phyloP scores from a whole-genome alignment of 768 basidiomycete species.

The Naganishia vishniacii region DNA sequence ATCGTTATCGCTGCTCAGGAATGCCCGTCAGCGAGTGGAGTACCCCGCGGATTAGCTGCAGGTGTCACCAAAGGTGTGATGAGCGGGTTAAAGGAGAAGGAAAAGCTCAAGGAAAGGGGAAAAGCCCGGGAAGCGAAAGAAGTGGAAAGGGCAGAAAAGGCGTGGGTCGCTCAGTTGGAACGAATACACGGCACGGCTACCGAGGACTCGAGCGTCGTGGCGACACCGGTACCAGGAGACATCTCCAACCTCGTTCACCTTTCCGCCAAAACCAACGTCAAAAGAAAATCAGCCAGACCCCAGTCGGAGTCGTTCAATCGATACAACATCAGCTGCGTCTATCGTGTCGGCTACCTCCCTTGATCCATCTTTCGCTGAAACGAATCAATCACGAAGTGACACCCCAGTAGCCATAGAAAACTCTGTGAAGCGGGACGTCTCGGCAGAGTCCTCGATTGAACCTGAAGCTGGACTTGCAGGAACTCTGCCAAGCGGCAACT shows the following conservation, averaged over 20 bases:
- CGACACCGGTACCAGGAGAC: conserved; percentile 6
- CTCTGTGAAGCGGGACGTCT: background rate
- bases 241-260: background rate
- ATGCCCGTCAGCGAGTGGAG: conserved; percentile 45
- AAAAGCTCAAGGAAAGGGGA: conserved; percentile 26
- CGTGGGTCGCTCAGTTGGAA: conserved; percentile 25
- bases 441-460: background rate
- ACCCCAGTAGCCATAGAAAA: background rate
- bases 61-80: conserved; percentile 45
- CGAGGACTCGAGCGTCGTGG: background rate
- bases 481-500: background rate
- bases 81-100: conserved; percentile 35
- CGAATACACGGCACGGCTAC: conserved; percentile 14
- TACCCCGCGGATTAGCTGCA: conserved; percentile 44
- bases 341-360: background rate
- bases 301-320: conserved; percentile 16
- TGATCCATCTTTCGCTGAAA: conserved; percentile 10
- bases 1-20: conserved; percentile 47
- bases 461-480: background rate
- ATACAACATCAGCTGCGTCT: conserved; percentile 13
- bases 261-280: background rate
- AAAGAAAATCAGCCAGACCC: background rate
- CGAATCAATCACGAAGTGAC: conserved; percentile 18
- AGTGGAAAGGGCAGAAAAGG: conserved; percentile 32
- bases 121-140: conserved; percentile 15